A percentile compares a stretch with the other conserved stretches of the same genome.
phyloP scores from a whole-genome alignment of 2,329 filamentous ascomycete species.

The Scolecobasidium constrictum region DNA sequence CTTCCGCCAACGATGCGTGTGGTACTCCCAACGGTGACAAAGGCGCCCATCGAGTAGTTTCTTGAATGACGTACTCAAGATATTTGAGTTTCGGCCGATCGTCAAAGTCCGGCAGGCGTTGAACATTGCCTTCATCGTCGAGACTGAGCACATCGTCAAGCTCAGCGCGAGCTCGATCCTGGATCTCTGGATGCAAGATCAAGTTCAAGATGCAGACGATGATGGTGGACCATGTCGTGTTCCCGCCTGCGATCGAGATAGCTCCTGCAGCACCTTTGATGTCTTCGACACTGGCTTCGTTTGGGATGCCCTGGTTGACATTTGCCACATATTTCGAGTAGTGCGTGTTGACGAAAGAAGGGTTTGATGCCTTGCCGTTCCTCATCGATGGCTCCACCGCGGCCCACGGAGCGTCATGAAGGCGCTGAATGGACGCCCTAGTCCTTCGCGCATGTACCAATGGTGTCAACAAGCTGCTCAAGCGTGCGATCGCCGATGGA shows the following conservation, averaged over 20 bases:
- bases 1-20: conserved; percentile 20
- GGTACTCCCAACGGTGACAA: conserved; percentile 21
- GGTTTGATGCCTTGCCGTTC: conserved; percentile 20
- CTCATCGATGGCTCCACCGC: conserved; percentile 18
- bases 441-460: conserved; percentile 18
- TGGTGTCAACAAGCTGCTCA: conserved; percentile 17
- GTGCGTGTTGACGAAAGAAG: conserved; percentile 22
- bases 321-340: conserved; percentile 18
- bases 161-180: conserved; percentile 34
- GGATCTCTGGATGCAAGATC: conserved; percentile 35
- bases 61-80: conserved; percentile 20
- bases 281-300: conserved; percentile 30
- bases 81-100: conserved; percentile 33
- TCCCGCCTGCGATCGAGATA: conserved; percentile 37
- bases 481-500: conserved; percentile 20
- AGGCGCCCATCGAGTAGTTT: conserved; percentile 32
- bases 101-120: conserved; percentile 36
- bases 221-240: conserved; percentile 35
- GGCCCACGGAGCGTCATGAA: conserved; percentile 35
- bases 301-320: conserved; percentile 17
- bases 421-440: conserved; percentile 23
- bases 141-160: conserved; percentile 38
- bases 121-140: no score
- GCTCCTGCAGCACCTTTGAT: conserved; percentile 40
- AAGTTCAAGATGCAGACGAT: conserved; percentile 42